Conservation (phyloP, 192 early-diverging fungal genomes). For the Coemansia sp. region DNA sequence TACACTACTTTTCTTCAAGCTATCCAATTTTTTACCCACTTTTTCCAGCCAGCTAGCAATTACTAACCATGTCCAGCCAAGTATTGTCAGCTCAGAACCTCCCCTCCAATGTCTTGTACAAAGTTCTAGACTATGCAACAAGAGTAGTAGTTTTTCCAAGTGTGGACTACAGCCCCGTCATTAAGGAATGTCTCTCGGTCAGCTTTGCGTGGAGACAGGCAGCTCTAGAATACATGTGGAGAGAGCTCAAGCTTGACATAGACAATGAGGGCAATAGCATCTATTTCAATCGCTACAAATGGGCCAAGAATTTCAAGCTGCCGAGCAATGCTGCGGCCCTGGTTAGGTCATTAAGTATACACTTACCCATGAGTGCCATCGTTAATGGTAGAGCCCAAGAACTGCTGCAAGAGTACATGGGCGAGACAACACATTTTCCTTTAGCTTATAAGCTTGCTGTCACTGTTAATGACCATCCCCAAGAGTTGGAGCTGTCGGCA, state of each 20-base stretch:
- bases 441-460: not conserved
- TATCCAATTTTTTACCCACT: no score
- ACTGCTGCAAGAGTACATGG: not conserved
- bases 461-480: not conserved
- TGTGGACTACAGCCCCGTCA: not conserved
- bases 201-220: not conserved
- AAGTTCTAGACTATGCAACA: not conserved
- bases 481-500: not conserved
- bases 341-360: not conserved
- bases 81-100: not conserved
- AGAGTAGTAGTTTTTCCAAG: not conserved
- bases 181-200: not conserved
- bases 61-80: not conserved
- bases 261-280: not conserved
- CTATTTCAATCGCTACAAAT: not conserved
- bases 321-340: not conserved
- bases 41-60: no score
- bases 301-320: not conserved
- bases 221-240: not conserved
- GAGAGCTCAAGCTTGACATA: not conserved
- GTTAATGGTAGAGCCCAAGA: not conserved
- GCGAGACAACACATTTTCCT: not conserved
- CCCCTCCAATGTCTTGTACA: not conserved
- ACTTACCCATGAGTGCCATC: not conserved
- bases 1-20: no score